Percentiles rank a stretch among this genome's conserved stretches.
phyloP scores from a whole-genome alignment of 257 asterid species.

The Gentiana dahurica region DNA sequence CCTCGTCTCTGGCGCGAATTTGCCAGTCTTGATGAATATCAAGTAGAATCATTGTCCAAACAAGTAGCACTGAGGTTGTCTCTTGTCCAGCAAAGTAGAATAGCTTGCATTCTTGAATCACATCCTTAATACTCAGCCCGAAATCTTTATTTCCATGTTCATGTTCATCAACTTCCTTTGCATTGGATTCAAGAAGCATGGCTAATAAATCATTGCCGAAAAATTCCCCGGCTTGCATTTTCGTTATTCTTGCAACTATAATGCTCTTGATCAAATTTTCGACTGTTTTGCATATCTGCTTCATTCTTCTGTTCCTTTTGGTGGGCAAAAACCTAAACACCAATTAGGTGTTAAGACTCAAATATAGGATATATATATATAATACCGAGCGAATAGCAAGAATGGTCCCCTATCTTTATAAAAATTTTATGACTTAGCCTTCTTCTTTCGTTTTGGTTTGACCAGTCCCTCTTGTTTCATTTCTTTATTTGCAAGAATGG shows the following conservation, averaged over 20 bases:
- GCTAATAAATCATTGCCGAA: conserved; percentile 28
- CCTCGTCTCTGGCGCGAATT: conserved; percentile 38
- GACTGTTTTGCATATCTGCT: conserved; percentile 23
- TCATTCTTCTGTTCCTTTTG: conserved; percentile 30
- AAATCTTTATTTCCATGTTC: conserved; percentile 18
- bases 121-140: conserved; percentile 43
- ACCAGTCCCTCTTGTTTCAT: too few species aligned
- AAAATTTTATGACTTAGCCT: too few species aligned
- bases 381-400: too few species aligned
- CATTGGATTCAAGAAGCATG: conserved; percentile 24
- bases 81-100: conserved; percentile 55
- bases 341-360: neutral
- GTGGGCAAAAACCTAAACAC: conserved; percentile 26
- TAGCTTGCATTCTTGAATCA: conserved; percentile 46
- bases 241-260: conserved; percentile 16
- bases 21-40: conserved; percentile 44
- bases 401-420: too few species aligned
- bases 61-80: conserved; percentile 27
- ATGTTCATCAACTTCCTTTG: conserved; percentile 24
- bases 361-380: too few species aligned
- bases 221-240: conserved; percentile 14
- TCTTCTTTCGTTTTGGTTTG: too few species aligned
- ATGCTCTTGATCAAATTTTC: conserved; percentile 17
- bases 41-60: conserved; percentile 42
- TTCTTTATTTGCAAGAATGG: too few species aligned